phyloP scores from a whole-genome alignment of 805 yeast species.

The Peterozyma xylosa region DNA sequence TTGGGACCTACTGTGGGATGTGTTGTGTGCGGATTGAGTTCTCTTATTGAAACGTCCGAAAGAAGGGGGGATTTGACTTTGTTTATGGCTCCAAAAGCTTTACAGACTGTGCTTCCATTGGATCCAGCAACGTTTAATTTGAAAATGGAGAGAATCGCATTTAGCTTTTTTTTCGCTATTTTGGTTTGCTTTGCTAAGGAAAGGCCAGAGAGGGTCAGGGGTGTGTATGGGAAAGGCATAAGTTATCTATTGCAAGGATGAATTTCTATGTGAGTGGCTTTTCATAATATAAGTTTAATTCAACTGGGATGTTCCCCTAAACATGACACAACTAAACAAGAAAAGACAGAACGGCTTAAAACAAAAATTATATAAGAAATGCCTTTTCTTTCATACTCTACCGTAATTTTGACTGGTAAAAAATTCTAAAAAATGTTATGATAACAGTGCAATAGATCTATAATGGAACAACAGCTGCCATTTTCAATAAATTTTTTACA shows the following conservation, averaged over 20 bases:
- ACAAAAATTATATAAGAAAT: background rate
- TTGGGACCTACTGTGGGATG: conserved; percentile 33
- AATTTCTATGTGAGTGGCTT: background rate
- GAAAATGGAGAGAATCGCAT: conserved; percentile 22
- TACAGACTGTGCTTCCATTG: conserved; percentile 6
- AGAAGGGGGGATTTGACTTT: conserved; percentile 40
- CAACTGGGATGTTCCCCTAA: no score
- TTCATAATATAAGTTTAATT: no score
- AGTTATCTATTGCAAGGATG: conserved; percentile 3
- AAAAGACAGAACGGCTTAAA: background rate
- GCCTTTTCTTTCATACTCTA: background rate
- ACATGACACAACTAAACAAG: background rate
- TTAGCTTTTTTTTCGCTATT: conserved; percentile 26
- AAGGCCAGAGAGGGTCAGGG: conserved; percentile 25
- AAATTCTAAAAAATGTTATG: background rate
- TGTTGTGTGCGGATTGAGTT: conserved; percentile 32
- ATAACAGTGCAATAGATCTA: background rate
- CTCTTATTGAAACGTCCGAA: conserved; percentile 28
- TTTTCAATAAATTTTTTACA: conserved; percentile 76
- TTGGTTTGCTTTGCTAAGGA: conserved; percentile 26
- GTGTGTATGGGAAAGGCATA: conserved; percentile 28
- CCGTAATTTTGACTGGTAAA: background rate
- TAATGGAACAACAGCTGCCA: conserved; percentile 39
- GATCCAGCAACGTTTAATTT: conserved; percentile 3
- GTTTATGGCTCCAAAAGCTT: conserved; percentile 29